Base-by-base conservation (phyloP, 257 asterid genomes). In the Nemophila menziesii region DNA sequence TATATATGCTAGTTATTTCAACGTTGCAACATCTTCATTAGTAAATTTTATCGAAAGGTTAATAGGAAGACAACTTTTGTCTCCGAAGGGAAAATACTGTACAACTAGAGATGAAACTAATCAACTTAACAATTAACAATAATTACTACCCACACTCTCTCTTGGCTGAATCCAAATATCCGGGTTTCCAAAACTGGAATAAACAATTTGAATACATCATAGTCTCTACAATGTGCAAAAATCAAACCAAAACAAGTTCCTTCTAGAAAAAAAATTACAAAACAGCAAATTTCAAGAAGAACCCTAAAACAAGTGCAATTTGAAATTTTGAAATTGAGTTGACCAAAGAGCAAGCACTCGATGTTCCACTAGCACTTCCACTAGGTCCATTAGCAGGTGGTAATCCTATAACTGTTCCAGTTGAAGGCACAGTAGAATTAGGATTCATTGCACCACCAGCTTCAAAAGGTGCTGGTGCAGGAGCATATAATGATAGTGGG, bases 391-490 rank as follows among this genome's bases (percentile, higher is more conserved):
- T 53, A 13, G 85, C 82, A 16, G 98, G 92, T 8, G 92, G 80
- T 41, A 74, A 65, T 51, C 77, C 92, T 16, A 56, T 16, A 38
- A 17, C 56, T 9, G 68, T 67, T 16, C 85, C 74, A 5, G 93
- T 40, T 11, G 87, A 63, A 23, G 96, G 93, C 44, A 76, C 78
- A 5, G 65, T 73, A 0, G 82, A 61, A 54, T 42, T 52, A 0
- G 95, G 87, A 44, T 47, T 60, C 0, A 51, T 39, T 5, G 78
- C 50, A 34, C 95, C 92, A 2, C 93, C 86, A 2, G 70, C 34
- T 48, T 68, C 82, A 3, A 77, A 59, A 17, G 98, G 98, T 15
- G 96, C 64, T 29, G 95, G 95, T 43, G 96, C 92, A 0, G 98
- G 98, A 41, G 93, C 55, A 66, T 64, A 78, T 22, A 55, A 15